Evolutionary conservation across 306 rosid species (phyloP).

Genomic region (Citrullus amarus): DNA sequence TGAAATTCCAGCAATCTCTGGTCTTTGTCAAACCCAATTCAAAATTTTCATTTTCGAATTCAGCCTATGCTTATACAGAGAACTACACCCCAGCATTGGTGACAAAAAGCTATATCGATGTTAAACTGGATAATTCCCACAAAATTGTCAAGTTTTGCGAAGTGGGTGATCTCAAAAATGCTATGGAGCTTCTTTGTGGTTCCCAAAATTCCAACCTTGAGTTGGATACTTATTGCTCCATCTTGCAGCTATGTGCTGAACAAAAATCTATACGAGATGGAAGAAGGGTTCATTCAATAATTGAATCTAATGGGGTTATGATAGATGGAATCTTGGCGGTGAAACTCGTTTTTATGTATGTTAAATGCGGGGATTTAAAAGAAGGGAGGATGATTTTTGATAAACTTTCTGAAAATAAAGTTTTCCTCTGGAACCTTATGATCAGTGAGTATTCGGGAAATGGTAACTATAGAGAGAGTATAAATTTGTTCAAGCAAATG

Average conservation of each 20-base stretch:
- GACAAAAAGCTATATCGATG: constrained; percentile 5
- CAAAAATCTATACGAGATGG: constrained; percentile 45
- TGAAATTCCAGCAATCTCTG: constrained; percentile 14
- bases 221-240: constrained; percentile 32
- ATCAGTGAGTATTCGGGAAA: constrained; percentile 50
- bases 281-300: constrained; percentile 39
- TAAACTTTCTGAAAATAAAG: constrained; percentile 27
- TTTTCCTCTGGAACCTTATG: constrained; percentile 64
- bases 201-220: constrained; percentile 32
- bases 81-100: constrained; percentile 16
- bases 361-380: constrained; percentile 43
- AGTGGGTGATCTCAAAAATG: constrained; percentile 43
- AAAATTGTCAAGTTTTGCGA: constrained; percentile 26
- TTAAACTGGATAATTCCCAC: constrained; percentile 10
- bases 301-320: constrained; percentile 19
- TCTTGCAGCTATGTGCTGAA: constrained; percentile 71
- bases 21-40: constrained; percentile 23
- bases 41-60: constrained; percentile 14
- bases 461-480: constrained; percentile 36
- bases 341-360: constrained; percentile 60
- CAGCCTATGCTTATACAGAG: constrained; percentile 10
- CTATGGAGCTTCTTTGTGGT: constrained; percentile 29
- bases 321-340: constrained; percentile 38
- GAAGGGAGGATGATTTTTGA: constrained; percentile 51
- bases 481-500: constrained; percentile 45